phyloP scores from a whole-genome alignment of 352 stramenopile species.

The Peronosclerospora sorghi region DNA sequence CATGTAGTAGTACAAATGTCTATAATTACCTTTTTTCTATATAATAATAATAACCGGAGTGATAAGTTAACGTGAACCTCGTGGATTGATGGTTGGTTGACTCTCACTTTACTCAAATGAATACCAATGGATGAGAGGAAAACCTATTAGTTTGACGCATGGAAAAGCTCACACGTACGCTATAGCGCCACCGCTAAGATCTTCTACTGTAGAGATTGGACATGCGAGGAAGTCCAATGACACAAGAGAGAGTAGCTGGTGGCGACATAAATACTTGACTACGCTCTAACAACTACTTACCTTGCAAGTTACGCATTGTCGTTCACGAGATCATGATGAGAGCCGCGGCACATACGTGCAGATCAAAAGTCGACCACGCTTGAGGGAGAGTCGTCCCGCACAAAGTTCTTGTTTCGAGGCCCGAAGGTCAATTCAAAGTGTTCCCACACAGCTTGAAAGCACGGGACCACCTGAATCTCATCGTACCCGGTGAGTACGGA shows the following conservation, averaged over 20 bases:
- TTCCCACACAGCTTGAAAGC: slow-evolving; percentile 73
- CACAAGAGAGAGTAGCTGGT: slow-evolving; percentile 7
- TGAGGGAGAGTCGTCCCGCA: slow-evolving; percentile 60
- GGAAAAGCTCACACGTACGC: slow-evolving; percentile 16
- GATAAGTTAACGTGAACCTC: too few relatives aligned
- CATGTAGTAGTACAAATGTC: slow-evolving; percentile 1
- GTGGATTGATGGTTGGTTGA: too few relatives aligned
- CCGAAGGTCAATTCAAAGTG: slow-evolving; percentile 72
- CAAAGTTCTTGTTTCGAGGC: slow-evolving; percentile 50
- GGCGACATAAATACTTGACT: slow-evolving; percentile 41
- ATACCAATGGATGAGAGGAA: too few relatives aligned
- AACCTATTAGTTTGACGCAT: background rate
- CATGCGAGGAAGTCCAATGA: slow-evolving; percentile 12
- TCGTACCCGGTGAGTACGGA: slow-evolving; percentile 73
- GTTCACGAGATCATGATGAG: slow-evolving; percentile 8
- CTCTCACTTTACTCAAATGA: too few relatives aligned
- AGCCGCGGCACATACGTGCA: slow-evolving; percentile 3
- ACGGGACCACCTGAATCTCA: slow-evolving; percentile 66
- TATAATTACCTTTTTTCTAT: slow-evolving; percentile 1
- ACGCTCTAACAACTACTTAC: slow-evolving; percentile 29
- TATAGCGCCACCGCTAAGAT: slow-evolving; percentile 10
- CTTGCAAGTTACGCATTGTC: background rate
- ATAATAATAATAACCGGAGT: slow-evolving; percentile 5
- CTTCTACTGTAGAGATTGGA: slow-evolving; percentile 1
- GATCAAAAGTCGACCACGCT: slow-evolving; percentile 45